Conservation (phyloP, 225 moss, liverwort and hornwort species). For the Bryum argenteum region DNA sequence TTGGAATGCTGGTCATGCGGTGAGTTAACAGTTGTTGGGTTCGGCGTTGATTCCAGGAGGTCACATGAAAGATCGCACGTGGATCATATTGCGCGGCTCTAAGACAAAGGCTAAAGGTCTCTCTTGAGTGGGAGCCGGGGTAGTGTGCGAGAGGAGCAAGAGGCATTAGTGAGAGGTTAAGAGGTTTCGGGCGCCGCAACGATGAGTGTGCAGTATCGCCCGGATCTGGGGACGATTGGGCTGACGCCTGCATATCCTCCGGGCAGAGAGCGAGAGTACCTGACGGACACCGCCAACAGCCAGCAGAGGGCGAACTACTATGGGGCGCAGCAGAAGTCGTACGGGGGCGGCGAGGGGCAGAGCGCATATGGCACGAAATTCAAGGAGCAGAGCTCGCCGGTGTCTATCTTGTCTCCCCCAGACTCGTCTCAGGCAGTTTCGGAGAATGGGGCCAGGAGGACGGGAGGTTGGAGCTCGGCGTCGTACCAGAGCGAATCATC, state of each 20-base stretch:
- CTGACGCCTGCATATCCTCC: slow-evolving; percentile 47
- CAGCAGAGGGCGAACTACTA: slow-evolving; percentile 37
- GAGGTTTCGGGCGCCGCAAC: slow-evolving; percentile 22
- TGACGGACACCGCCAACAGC: slow-evolving; percentile 55
- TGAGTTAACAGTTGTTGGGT: slow-evolving; percentile 5
- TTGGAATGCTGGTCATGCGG: not conserved
- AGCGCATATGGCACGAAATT: slow-evolving; percentile 40
- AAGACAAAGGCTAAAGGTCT: slow-evolving; percentile 19
- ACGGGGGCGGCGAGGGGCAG: slow-evolving; percentile 30
- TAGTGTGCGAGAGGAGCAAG: slow-evolving; percentile 18
- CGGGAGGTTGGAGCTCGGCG: slow-evolving; percentile 44
- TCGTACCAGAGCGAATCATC: slow-evolving; percentile 58
- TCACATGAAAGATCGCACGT: slow-evolving; percentile 42
- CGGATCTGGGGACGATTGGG: slow-evolving; percentile 60
- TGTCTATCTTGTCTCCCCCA: slow-evolving; percentile 55
- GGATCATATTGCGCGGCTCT: slow-evolving; percentile 32
- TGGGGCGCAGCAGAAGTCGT: slow-evolving; percentile 13
- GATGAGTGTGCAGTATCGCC: slow-evolving; percentile 70
- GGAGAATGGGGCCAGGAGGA: slow-evolving; percentile 39
- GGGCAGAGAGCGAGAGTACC: slow-evolving; percentile 44
- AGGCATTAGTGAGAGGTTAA: not conserved
- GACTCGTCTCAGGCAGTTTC: slow-evolving; percentile 53
- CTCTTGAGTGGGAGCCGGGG: slow-evolving; percentile 13
- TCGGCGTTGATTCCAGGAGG: slow-evolving; percentile 28
- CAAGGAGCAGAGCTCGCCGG: slow-evolving; percentile 45